Evolutionary conservation across 306 rosid species (phyloP), one percentile per base, ranked within the genome.

Genomic region (Medicago lupulina): DNA sequence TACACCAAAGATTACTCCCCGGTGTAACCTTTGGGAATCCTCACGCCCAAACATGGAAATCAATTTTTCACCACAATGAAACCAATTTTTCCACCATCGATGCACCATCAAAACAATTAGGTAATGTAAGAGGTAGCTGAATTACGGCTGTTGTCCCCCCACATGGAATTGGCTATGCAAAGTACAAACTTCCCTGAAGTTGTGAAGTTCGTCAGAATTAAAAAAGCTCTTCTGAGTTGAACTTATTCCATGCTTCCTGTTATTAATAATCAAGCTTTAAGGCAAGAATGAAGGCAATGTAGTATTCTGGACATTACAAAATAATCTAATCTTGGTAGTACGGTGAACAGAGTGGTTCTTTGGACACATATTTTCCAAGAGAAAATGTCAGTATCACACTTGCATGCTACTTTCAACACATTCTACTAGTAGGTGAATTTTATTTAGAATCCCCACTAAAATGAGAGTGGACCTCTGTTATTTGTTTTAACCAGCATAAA

Each of bases 231-330:
- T 96, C 99, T 31, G 97, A 92, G 85, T 92, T 92, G 73, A 96
- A 89, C 84, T 96, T 96, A 86, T 96, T 90, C 99, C 99, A 96
- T 55, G 99, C 88, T 83, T 92, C 97, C 98, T 96, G 88, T 79
- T 53, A 82, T 19, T 66, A 79, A 69, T 80, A 11, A 25, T 78
- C 79, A 65, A 69, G 51, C 50, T 67, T 79, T 74, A 19, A 63
- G 67, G 74, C 67, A 60, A 71, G 40, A 55, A 51, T 25, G 17
- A 74, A 64, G 39, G 66, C 40, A 65, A 19, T 28, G 11, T 14
- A 83, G 39, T 17, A 31, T 34, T 18, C 61, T 50, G 17, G 12
- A 59, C 40, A 31, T 12, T 7, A 44, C 11, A 77, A 77, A 39
- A 58, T 47, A 57, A 59, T 58, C 40, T 15, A 43, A 2, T 51